Base-by-base conservation (phyloP, 225 moss, liverwort and hornwort genomes). In the Sphagnum contortum region DNA sequence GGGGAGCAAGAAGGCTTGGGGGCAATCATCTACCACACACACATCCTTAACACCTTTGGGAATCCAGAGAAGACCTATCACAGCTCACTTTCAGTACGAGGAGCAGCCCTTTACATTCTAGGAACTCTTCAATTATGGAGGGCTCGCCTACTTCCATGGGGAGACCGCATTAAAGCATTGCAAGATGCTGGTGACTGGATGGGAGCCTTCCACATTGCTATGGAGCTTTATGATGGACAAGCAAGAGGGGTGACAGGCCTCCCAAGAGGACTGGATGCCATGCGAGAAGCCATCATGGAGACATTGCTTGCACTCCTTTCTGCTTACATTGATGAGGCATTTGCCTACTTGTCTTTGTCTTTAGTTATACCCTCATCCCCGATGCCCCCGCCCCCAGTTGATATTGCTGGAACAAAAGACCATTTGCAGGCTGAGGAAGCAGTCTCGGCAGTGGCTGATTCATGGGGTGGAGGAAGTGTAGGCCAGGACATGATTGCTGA, bases 111-210 rank as follows among this genome's bases (percentile, higher is more conserved):
- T 47, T 93, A 93, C 66, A 66, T 93, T 68, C 84, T 99, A 71
- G 98, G 91, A 64, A 86, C 88, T 29, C 75, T 75, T 58, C 85
- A 85, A 70, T 73, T 99, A 47, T 99, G 98, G 93, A 91, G 98
- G 81, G 93, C 98, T 76, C 93, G 98, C 50, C 77, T 99, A 65
- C 81, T 99, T 69, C 98, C 93, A 44, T 99, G 98, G 98, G 79
- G 76, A 68, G 93, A 99, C 65, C 85, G 92, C 66, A 99, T 99
- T 48, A 93, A 91, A 79, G 92, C 93, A 14, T 68, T 99, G 65
- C 87, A 99, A 76, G 92, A 99, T 84, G 98, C 98, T 70, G 98
- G 98, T 62, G 98, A 99, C 72, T 93, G 93, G 91, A 89, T 93
- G 93, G 93, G 98, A 29, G 98, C 93, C 50, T 99, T 99, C 79